Base-by-base conservation (phyloP, 257 asterid genomes). In the Capsicum pubescens region DNA sequence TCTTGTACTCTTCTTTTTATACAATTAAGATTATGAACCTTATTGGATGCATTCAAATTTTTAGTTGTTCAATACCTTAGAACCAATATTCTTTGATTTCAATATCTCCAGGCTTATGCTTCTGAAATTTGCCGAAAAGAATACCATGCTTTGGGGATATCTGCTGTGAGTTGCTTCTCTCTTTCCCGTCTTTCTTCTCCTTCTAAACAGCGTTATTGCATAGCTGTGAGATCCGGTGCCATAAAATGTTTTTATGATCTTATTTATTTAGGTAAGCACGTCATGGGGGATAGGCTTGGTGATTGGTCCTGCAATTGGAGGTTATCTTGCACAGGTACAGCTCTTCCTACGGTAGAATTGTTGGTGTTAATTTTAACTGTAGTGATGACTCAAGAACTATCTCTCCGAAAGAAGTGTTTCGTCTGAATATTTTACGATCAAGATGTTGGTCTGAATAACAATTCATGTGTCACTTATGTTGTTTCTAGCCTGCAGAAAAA, bases 261-360 rank as follows among this genome's bases (percentile, higher is more conserved):
- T 39, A 16, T 79, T 5, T 52, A 69, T 52, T 76, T 64, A 95
- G 98, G 96, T 93, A 82, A 91, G 94, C 85, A 95, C 98, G 59
- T 89, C 98, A 72, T 95, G 98, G 98, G 98, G 97, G 67, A 84
- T 91, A 63, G 98, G 97, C 66, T 86, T 95, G 85, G 90, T 95
- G 67, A 91, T 95, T 36, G 98, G 98, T 81, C 98, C 98, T 70
- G 98, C 98, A 81, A 68, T 95, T 63, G 98, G 98, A 74, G 98
- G 98, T 56, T 95, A 70, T 86, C 97, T 95, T 78, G 98, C 98
- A 82, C 78, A 69, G 78, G 78, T 69, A 69, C 32, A 69, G 54
- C 16, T 39, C 78, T 69, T 42, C 55, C 8, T 32, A 9, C 3
- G 19, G 32, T 39, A 26, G 54, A 36, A 69, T 69, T 69, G 78